Evolutionary conservation across 352 stramenopile species (phyloP), one percentile per base, ranked within the genome.

Genomic region (Pythium apleroticum): DNA sequence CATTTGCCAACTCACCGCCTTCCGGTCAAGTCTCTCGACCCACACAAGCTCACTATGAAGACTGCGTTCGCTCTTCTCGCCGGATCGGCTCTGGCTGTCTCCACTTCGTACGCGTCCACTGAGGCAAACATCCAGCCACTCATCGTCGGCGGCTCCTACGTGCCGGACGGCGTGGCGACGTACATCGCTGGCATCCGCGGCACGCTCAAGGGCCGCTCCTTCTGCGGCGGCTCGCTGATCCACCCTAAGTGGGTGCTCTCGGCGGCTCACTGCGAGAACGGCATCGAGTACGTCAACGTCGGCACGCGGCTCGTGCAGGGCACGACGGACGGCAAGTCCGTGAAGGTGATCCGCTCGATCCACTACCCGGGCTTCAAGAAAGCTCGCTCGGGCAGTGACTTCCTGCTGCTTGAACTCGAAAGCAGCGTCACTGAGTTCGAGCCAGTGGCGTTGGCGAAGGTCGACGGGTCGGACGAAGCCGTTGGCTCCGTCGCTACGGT

Each of bases 311-410:
- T 45, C 39, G 11, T 68, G 19, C 39, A 35, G 14, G 65, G 63
- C 39, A 31, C 52, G 22, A 61, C 39, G 2, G 60, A 66, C 50
- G 50, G 54, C 50, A 45, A 45, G 31, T 52, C 27, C 7, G 52
- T 75, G 48, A 49, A 73, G 22, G 62, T 77, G 8, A 31, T 75
- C 14, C 63, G 73, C 35, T 41, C 57, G 28, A 72, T 69, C 49
- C 20, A 43, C 12, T 66, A 80, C 69, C 73, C 73, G 17, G 12
- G 10, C 20, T 65, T 53, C 58, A 22, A 11, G 7, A 52, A 31
- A 31, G 49, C 35, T 20, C 33, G 37, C 7, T 25, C 45, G 10
- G 57, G 57, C 50, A 64, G 57, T 41, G 68, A 71, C 68, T 75
- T 60, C 45, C 19, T 58, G 43, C 48, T 75, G 33, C 53, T 75